Evolutionary conservation across 352 stramenopile species (phyloP).

Genomic region (Plasmopara viticola): DNA sequence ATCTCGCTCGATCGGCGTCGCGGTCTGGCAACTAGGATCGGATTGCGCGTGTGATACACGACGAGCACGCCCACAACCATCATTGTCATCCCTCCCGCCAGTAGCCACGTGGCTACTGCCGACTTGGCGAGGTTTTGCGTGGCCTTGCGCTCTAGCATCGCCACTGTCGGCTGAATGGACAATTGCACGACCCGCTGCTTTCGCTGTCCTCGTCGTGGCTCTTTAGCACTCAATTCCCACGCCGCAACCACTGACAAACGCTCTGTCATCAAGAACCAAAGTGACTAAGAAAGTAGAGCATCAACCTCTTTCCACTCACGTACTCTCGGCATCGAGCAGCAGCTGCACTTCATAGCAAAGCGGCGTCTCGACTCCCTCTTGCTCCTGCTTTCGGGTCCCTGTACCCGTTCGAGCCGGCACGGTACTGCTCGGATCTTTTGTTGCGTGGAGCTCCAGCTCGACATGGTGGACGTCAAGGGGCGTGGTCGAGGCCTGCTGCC

Average conservation of each 20-base stretch:
- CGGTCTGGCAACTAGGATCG: constrained; percentile 17
- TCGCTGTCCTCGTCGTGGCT: constrained; percentile 17
- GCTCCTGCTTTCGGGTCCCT: constrained; percentile 16
- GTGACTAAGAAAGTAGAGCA: not conserved
- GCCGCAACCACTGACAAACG: constrained; percentile 50
- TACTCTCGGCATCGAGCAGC: constrained; percentile 37
- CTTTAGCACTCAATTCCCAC: constrained; percentile 43
- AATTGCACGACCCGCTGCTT: constrained; percentile 28
- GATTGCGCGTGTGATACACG: constrained; percentile 41
- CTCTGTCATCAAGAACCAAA: constrained; percentile 16
- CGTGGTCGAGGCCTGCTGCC: not conserved
- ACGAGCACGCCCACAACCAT: constrained; percentile 42
- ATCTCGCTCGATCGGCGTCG: constrained; percentile 28
- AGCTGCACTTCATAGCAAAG: constrained; percentile 43
- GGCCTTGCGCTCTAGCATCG: constrained; percentile 33
- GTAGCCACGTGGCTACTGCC: constrained; percentile 30
- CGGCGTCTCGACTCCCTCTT: constrained; percentile 19
- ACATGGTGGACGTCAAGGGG: constrained; percentile 15
- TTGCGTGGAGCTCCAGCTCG: constrained; percentile 25
- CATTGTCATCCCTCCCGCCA: constrained; percentile 41
- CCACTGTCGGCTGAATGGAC: constrained; percentile 38
- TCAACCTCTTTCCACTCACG: constrained; percentile 4
- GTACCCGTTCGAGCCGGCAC: constrained; percentile 24
- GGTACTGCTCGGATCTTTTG: constrained; percentile 14
- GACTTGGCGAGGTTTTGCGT: constrained; percentile 12